Conservation (phyloP, 805 yeast species). For the Yamadazyma laniorum region DNA sequence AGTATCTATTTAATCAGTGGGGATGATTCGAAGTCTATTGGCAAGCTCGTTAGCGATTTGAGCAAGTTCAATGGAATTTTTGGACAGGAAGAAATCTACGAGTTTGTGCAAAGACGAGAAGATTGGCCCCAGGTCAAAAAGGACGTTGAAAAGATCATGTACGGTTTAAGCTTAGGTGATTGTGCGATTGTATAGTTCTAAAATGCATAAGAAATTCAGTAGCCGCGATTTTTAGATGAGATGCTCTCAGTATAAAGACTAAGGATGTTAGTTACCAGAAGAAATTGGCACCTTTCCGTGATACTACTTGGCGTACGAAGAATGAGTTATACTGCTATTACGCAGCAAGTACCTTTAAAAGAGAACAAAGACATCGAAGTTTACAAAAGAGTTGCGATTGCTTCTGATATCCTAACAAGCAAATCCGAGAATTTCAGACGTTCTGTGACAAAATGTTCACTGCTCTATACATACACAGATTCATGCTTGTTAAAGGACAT, state of each 20-base stretch:
- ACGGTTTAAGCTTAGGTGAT: conserved; percentile 81
- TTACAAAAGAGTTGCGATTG: neutral
- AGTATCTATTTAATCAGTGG: conserved; percentile 73
- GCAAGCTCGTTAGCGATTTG: conserved; percentile 77
- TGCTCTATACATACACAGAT: conserved; percentile 13
- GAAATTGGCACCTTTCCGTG: too few relatives aligned
- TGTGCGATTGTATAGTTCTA: conserved; percentile 49
- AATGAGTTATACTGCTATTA: too few relatives aligned
- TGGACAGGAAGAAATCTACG: conserved; percentile 91
- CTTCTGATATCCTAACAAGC: neutral
- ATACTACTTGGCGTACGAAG: too few relatives aligned
- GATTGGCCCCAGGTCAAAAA: conserved; percentile 80
- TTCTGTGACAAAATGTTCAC: conserved; percentile 15
- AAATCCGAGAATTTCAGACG: conserved; percentile 6
- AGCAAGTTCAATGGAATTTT: conserved; percentile 86
- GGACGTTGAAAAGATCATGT: conserved; percentile 92
- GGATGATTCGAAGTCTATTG: conserved; percentile 77
- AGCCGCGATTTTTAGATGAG: too few relatives aligned
- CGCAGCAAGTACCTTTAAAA: too few relatives aligned
- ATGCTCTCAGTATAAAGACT: too few relatives aligned
- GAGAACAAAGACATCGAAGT: too few relatives aligned
- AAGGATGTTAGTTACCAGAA: too few relatives aligned
- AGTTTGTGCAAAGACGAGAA: conserved; percentile 79
- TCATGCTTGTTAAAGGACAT: conserved; percentile 21
- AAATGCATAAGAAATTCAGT: too few relatives aligned